Conservation (phyloP, 805 yeast species). For the Metschnikowia peoriensis region DNA sequence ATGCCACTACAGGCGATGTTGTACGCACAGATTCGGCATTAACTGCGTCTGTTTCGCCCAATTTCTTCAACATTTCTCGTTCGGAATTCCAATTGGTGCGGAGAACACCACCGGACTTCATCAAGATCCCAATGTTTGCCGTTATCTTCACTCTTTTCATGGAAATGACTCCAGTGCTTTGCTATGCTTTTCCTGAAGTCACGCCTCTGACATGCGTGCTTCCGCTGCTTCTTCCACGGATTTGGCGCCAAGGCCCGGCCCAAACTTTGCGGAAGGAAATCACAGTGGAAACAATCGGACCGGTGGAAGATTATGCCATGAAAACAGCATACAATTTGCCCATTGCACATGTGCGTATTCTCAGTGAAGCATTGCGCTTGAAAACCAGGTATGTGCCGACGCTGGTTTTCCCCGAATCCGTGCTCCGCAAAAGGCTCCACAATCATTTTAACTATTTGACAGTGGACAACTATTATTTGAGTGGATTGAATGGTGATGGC, state of each 20-base stretch:
- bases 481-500: conserved; percentile 36
- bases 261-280: neutral
- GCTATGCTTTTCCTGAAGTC: conserved; percentile 52
- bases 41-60: conserved; percentile 9
- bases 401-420: conserved; percentile 36
- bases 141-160: conserved; percentile 47
- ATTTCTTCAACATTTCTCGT: conserved; percentile 43
- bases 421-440: conserved; percentile 35
- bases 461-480: conserved; percentile 52
- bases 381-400: conserved; percentile 41
- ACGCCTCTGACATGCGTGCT: conserved; percentile 59
- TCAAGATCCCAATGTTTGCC: conserved; percentile 54
- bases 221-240: conserved; percentile 43
- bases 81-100: conserved; percentile 49
- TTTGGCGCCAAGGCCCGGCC: conserved; percentile 24
- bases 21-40: conserved; percentile 13
- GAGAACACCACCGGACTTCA: conserved; percentile 49
- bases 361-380: conserved; percentile 37
- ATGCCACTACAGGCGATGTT: conserved; percentile 20
- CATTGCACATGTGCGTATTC: conserved; percentile 31
- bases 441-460: conserved; percentile 42
- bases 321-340: conserved; percentile 51
- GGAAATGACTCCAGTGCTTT: conserved; percentile 53
- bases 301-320: conserved; percentile 27
- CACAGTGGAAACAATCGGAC: neutral